These are phyloP conservation scores for Pseudozyma thailandica DNA, from an alignment of 1,284 basidiomycete genomes.

Conservation along the genomic window DNA sequence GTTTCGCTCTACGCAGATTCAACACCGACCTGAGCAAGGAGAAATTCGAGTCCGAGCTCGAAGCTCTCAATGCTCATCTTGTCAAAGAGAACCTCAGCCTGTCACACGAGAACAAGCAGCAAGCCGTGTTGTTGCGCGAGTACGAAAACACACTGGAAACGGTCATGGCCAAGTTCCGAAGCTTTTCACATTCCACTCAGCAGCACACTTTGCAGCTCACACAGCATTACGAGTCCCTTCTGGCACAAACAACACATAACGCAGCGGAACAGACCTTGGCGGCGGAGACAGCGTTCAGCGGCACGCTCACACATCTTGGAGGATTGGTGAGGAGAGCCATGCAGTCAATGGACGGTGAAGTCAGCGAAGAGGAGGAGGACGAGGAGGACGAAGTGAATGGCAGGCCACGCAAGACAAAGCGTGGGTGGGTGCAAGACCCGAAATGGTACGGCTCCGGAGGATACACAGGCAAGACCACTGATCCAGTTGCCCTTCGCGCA, in stretches of 20 bases:
- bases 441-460: conserved; percentile 62
- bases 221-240: conserved; percentile 87
- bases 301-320: conserved; percentile 53
- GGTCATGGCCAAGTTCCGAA: conserved; percentile 94
- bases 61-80: conserved; percentile 86
- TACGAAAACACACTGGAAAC: conserved; percentile 94
- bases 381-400: conserved; percentile 11
- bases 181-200: conserved; percentile 89
- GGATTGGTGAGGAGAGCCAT: conserved; percentile 55
- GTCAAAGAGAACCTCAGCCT: conserved; percentile 93
- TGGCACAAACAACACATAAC: conserved; percentile 69
- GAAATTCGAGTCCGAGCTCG: conserved; percentile 89
- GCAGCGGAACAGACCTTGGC: conserved; percentile 51
- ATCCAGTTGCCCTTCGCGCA: conserved; percentile 46
- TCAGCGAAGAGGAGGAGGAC: conserved; percentile 25
- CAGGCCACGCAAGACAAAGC: conserved; percentile 17
- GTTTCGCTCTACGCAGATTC: conserved; percentile 85
- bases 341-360: conserved; percentile 55
- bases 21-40: conserved; percentile 97
- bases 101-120: conserved; percentile 92
- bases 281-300: conserved; percentile 48
- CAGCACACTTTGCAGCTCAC: conserved; percentile 89
- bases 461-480: conserved; percentile 55
- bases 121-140: conserved; percentile 87
- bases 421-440: conserved; percentile 49